Base-by-base conservation (phyloP, 2,329 filamentous ascomycete genomes). In the Exophiala sp. region DNA sequence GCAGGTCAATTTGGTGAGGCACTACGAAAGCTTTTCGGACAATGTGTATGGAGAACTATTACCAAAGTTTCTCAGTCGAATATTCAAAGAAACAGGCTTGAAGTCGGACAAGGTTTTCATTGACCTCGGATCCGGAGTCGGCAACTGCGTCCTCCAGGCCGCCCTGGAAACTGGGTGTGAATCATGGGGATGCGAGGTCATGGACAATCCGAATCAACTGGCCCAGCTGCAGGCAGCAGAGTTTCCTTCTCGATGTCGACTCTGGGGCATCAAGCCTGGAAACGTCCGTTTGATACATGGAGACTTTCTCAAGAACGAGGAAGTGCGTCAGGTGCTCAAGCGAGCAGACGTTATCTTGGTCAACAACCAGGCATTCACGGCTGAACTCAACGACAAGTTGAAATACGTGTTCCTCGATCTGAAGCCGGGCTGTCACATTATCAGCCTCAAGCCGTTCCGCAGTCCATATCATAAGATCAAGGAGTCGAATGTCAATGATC, bases 301-400 rank as follows among this genome's bases (percentile, higher is more conserved):
- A 8, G 89, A 96, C 68, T 96, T 99, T 66, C 83, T 91, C 8
- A 83, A 85, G 60, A 88, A 87, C 62, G 69, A 80, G 12, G 78
- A 78, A 54, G 89, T 96, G 45, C 79, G 85, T 55, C 79, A 84
- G 20, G 85, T 86, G 6, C 78, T 99, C 46, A 86, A 87, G 69
- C 83, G 86, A 50, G 92, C 94, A 1, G 94, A 99, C 68, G 91
- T 97, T n/a, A 83, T 99, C 14, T 81, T 99, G 21, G 92, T 97
- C 65, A 99, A 99, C 76, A 99, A 99, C 73, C 91, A 97, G 72
- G 94, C 91, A 2, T 99, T 99, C 72, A 91, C 87, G 5, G 86
- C 91, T 11, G 80, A 86, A 63, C 81, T 96, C 51, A 99, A 97
- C 72, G 87, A 89, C 66, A 83, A 84, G 58, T 78, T 99, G 42